These are phyloP conservation scores for Penicillium occitanis DNA, from an alignment of 2,329 filamentous ascomycete genomes.

Conservation along the genomic window DNA sequence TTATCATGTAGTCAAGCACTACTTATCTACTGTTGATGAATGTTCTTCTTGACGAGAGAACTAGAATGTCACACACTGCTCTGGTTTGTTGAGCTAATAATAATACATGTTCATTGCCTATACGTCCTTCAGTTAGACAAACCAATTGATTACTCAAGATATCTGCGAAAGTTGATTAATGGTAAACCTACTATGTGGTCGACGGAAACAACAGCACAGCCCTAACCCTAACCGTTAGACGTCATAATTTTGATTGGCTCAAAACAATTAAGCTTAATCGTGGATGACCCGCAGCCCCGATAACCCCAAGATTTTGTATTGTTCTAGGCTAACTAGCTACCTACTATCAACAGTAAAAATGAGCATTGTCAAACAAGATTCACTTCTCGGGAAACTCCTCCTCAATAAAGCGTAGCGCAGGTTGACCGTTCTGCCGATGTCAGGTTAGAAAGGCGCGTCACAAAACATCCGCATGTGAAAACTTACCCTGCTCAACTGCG, in stretches of 20 bases:
- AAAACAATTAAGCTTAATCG: constrained; percentile 6
- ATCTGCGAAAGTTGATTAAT: background rate
- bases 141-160: too few species aligned
- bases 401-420: background rate
- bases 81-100: too few species aligned
- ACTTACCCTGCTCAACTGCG: background rate
- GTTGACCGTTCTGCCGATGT: background rate
- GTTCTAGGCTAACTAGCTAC: background rate
- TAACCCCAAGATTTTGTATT: background rate
- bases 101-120: too few species aligned
- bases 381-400: background rate
- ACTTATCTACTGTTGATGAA: background rate
- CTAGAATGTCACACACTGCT: too few species aligned
- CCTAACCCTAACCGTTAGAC: background rate
- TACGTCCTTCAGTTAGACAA: too few species aligned
- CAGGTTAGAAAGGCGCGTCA: background rate
- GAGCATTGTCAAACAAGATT: background rate
- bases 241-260: background rate
- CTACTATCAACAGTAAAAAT: background rate
- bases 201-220: background rate
- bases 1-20: background rate
- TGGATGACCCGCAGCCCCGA: background rate
- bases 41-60: background rate
- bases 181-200: background rate
- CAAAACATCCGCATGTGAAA: background rate